Evolutionary conservation across 257 asterid species (phyloP), one percentile per base, ranked within the genome.

Genomic region (Misopates orontium): DNA sequence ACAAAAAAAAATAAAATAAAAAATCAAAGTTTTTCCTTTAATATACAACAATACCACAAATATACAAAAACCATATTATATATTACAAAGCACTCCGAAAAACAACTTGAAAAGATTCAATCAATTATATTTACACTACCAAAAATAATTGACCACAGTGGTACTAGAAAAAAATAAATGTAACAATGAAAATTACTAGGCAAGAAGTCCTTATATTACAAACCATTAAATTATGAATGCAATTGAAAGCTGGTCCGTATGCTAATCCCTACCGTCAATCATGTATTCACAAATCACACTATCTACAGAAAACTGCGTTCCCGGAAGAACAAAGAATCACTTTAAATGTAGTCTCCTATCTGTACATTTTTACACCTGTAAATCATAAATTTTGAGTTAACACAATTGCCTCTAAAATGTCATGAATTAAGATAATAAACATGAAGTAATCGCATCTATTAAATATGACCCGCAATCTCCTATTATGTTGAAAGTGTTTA

Each of bases 351-450:
- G 73, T 58, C 28, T 53, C 49, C 72, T n/a, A 73, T 74, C 73
- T 80, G 66, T 28, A 68, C 73, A 76, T 67, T 44, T 66, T 65
- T 76, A 77, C 77, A 90, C 86, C 89, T 83, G 93, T 72, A 78
- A 57, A 48, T 39, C 20, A 67, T 39, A 17, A 70, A 13, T 57
- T 60, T 3, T 22, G 28, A 28, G 64, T 50, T 57, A 22, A 70
- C 36, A 28, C n/a, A n/a, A n/a, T n/a, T n/a, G n/a, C n/a, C n/a
- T n/a, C n/a, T n/a, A n/a, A n/a, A n/a, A n/a, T n/a, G n/a, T n/a
- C n/a, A n/a, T n/a, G n/a, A n/a, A 7, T 28, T 28, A 7, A 3
- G 36, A 63, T 18, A 55, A 12, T 20, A 17, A 18, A 51, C 48
- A 60, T 48, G 47, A 52, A 18, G 10, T 42, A 41, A 45, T 19